These are phyloP conservation scores for Cerrena zonata DNA, from an alignment of 1,284 basidiomycete species.

Conservation along the genomic window DNA sequence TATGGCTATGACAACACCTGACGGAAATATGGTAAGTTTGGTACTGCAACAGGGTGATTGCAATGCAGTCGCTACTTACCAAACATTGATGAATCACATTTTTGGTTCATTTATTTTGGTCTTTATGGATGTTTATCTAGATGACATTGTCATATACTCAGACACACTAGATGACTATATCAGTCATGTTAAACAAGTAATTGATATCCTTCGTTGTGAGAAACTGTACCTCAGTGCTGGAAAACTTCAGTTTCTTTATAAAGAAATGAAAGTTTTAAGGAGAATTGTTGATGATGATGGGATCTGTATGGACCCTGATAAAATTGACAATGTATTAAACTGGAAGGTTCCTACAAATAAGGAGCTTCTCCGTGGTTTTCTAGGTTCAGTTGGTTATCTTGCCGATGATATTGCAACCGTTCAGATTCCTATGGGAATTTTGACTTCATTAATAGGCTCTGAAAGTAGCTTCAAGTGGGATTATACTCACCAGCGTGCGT, in stretches of 20 bases:
- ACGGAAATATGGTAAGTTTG: constrained; percentile 32
- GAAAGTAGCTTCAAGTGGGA: constrained; percentile 3
- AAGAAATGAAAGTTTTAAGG: constrained; percentile 26
- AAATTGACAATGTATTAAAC: constrained; percentile 24
- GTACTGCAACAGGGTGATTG: constrained; percentile 34
- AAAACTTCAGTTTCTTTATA: constrained; percentile 20
- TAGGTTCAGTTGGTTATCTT: too few relatives aligned
- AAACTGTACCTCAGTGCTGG: constrained; percentile 19
- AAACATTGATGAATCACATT: constrained; percentile 29
- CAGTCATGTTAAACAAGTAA: too few relatives aligned
- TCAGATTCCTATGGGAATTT: constrained; percentile 16
- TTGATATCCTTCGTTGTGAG: constrained; percentile 19
- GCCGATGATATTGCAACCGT: constrained; percentile 13
- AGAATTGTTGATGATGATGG: too few relatives aligned
- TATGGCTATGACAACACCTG: constrained; percentile 14
- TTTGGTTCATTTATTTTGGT: background rate
- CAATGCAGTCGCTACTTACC: too few relatives aligned
- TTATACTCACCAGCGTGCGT: too few relatives aligned
- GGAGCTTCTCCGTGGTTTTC: constrained; percentile 17
- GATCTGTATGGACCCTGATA: constrained; percentile 28
- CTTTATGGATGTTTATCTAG: constrained; percentile 15
- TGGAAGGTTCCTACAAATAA: constrained; percentile 27
- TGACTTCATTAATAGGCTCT: background rate
- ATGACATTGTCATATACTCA: constrained; percentile 13
- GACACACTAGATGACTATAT: constrained; percentile 20